Base-by-base conservation (phyloP, 139 green algal species). In the Picochlorum sp. region DNA sequence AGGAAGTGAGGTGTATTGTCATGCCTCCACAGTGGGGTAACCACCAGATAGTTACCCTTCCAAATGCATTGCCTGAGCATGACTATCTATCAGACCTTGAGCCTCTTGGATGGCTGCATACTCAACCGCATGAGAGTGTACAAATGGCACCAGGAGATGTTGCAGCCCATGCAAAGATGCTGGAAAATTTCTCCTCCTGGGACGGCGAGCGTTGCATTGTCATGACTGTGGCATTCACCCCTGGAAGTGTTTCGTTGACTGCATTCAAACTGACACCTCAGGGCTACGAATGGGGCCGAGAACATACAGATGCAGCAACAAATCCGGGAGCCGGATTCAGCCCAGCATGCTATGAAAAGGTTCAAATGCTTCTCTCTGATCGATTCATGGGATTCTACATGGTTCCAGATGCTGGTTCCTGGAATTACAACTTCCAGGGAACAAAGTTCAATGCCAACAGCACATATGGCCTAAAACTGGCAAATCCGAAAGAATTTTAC, bases 341-440 rank as follows among this genome's bases (percentile, higher is more conserved):
- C 38, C 94, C 94, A 23, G 82, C 78, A 23, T 89, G 92, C 79
- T 98, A 95, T 69, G 94, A 99, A 84, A 95, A 95, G 79, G 89
- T 94, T 55, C 94, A 98, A 88, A 90, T 98, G 87, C 85, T 99
- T 66, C 84, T 99, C 54, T 88, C 70, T 21, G 94, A 99, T 81
- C 85, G 92, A 66, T 99, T 99, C 83, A 92, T 97, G 81, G 93
- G 92, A 73, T 98, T 95, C 67, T 97, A 91, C 83, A 97, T 98
- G 92, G 81, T 91, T 47, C 89, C 88, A 11, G 86, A 96, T 71
- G 77, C 82, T n/a, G 83, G 87, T 51, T 78, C 63, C 61, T 99
- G 94, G 94, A 99, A 99, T 75, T 99, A 95, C 81, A 97, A 97
- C 76, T 99, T 99, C 80, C 90, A 90, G 65, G 85, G 83, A 34